Evolutionary conservation across 768 basidiomycete species (phyloP), one percentile per base, ranked within the genome.

Genomic region (Termitomyces sp.): DNA sequence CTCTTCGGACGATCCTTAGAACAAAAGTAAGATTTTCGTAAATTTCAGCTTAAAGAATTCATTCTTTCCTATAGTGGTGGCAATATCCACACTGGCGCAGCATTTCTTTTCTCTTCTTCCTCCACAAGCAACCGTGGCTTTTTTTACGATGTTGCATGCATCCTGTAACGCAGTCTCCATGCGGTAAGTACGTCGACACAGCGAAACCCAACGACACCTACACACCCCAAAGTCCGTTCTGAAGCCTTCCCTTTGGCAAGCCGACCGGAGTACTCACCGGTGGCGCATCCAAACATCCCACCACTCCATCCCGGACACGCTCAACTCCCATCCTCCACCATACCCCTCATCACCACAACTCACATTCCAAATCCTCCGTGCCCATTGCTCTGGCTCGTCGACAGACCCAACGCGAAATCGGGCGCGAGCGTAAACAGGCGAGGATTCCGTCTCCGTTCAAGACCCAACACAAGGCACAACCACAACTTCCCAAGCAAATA

Each of bases 371-470:
- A 32, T 42, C 41, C 21, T 52, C 59, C 23, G 53, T 35, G 8
- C 53, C 54, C 12, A 43, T 57, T 21, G 37, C 25, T 48, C 49
- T 61, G 31, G 43, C 42, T 31, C 63, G 62, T 46, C 65, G 56
- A 48, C 57, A 60, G 4, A 62, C 65, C 9, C 59, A 60, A 16
- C 54, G 45, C 9, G 68, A 71, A 38, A 66, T 68, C 17, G 67
- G 67, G 52, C 66, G 61, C 4, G 69, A 63, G 31, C 64, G 62
- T 42, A 53, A 61, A 56, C 65, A 62, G 54, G 61, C 63, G 3
- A 77, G 66, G 4, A 75, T 89, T 35, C 85, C 86, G 0, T 89
- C 87, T 0, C 89, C 87, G n/a, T n/a, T n/a, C n/a, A n/a, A n/a
- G n/a, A n/a, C n/a, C n/a, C n/a, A n/a, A n/a, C n/a, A n/a, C n/a